phyloP scores from a whole-genome alignment of 768 basidiomycete species.

The Scleroderma bovista region DNA sequence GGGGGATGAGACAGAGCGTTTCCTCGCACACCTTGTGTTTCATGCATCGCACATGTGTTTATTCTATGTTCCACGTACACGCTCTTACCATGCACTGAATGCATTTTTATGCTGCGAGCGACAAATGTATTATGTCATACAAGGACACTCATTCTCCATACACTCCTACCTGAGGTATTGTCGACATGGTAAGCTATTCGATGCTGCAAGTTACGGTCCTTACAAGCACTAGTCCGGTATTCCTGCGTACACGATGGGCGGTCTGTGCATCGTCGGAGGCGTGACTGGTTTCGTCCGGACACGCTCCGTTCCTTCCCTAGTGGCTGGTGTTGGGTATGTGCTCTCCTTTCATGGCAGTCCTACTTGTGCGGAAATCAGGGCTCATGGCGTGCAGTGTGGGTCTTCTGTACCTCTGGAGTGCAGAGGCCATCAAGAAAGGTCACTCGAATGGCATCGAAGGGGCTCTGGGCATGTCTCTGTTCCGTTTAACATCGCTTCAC shows the following conservation, averaged over 20 bases:
- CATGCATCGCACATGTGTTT: background rate
- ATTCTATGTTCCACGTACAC: background rate
- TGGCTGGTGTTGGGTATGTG: constrained; percentile 74
- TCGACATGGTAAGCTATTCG: constrained; percentile 25
- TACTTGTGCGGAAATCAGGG: background rate
- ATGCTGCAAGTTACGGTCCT: constrained; percentile 7
- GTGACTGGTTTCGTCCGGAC: constrained; percentile 66
- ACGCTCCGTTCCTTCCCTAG: constrained; percentile 74
- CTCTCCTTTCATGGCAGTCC: background rate
- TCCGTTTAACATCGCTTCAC: background rate
- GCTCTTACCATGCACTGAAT: background rate
- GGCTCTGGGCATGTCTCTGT: constrained; percentile 57
- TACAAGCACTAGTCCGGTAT: constrained; percentile 60
- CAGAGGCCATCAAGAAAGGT: constrained; percentile 68
- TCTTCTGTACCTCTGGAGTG: constrained; percentile 73
- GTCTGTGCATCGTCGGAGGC: constrained; percentile 72
- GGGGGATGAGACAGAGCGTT: background rate
- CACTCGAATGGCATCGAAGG: constrained; percentile 69
- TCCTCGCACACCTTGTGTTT: background rate
- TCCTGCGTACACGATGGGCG: constrained; percentile 75
- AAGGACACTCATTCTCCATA: background rate
- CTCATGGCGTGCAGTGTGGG: constrained; percentile 51
- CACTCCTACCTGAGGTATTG: background rate
- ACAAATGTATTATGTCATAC: background rate
- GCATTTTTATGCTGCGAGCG: background rate